Evolutionary conservation across 2,329 filamentous ascomycete species (phyloP), one percentile per base, ranked within the genome.

Genomic region (Colletotrichum sublineola): DNA sequence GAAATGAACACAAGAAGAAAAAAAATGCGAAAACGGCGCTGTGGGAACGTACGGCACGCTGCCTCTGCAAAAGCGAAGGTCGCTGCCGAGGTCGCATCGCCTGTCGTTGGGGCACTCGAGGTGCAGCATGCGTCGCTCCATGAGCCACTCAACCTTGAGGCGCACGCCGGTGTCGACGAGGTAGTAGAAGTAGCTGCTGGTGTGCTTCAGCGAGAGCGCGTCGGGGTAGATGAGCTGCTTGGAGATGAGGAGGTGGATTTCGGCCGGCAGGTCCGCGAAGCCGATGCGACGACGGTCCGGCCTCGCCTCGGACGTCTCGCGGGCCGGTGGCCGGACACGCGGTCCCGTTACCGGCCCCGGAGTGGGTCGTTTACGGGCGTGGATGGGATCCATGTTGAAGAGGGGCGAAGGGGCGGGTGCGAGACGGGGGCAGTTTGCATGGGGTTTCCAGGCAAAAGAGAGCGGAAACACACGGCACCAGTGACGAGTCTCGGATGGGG

Each of bases 171-270:
- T 94, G 78, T 91, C 86, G 73, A 93, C 90, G 1, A 93, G 80
- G 60, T 80, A 77, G 81, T 90, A 91, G 79, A 94, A 91, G 77
- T 92, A 85, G 70, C 86, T 86, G 77, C 83, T 90, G 29, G 88
- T 88, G 78, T 93, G 91, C 77, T 93, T 93, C 20, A 94, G 82
- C 0, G 91, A 91, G 1, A 94, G 85, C 0, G 92, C 92, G 74
- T 94, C 92, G 0, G 92, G 92, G 73, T 94, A 94, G 42, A 87
- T 87, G 71, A 94, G 88, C 66, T 88, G 83, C 14, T 84, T 78
- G 42, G 88, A 83, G 67, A 94, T 90, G 62, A 89, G 84, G 1
- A 92, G 79, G 75, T 93, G 92, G n/a, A 94, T 84, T 76, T 94
- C 92, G 0, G 89, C 84, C 2, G 92, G 92, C 2, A 94, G 82